These are phyloP conservation scores for Seiridium unicorne DNA, from an alignment of 2,329 filamentous ascomycete genomes.

Conservation along the genomic window DNA sequence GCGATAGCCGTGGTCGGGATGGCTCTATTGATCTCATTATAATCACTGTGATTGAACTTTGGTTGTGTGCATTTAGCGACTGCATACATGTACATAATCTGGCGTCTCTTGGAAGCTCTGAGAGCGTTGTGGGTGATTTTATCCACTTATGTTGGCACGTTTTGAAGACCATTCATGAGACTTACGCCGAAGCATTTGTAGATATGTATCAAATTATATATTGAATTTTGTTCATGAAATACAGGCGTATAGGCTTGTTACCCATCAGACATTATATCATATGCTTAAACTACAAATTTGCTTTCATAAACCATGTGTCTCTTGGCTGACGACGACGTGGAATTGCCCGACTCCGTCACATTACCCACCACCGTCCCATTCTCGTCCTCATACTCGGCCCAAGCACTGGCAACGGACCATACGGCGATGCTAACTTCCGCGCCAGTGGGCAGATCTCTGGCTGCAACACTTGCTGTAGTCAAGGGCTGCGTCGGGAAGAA, in stretches of 20 bases:
- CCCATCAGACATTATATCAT: background rate
- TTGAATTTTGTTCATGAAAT: too few relatives aligned
- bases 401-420: conserved; percentile 35
- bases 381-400: conserved; percentile 25
- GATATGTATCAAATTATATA: too few relatives aligned
- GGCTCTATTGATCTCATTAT: background rate
- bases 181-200: too few relatives aligned
- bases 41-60: background rate
- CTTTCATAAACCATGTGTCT: conserved; percentile 18
- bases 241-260: too few relatives aligned
- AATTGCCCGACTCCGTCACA: conserved; percentile 11
- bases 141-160: too few relatives aligned
- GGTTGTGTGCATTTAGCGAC: background rate
- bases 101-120: too few relatives aligned
- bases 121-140: too few relatives aligned
- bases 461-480: conserved; percentile 32
- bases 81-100: background rate
- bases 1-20: background rate
- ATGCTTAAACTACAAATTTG: conserved; percentile 8
- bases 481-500: conserved; percentile 48
- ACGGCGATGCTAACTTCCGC: conserved; percentile 33
- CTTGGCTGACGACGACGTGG: conserved; percentile 2
- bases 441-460: conserved; percentile 31
- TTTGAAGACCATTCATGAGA: too few relatives aligned
- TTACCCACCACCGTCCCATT: conserved; percentile 24